Evolutionary conservation across 257 asterid genomes (phyloP).

Genomic region (Mentha longifolia): DNA sequence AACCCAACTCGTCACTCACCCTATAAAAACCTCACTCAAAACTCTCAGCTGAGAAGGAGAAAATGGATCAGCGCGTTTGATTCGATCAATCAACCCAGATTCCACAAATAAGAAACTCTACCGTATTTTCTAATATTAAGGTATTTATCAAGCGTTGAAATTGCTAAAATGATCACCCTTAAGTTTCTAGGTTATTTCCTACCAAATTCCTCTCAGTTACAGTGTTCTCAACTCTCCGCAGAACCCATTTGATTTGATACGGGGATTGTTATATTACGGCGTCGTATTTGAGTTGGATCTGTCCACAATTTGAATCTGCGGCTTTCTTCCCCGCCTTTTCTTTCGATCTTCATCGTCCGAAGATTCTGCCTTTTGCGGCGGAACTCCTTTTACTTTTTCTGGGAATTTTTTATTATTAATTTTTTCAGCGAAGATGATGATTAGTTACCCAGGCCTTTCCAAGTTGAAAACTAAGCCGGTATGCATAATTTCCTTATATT

Average conservation of each 20-base stretch:
- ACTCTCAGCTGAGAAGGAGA: constrained; percentile 34
- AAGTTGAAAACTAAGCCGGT: constrained; percentile 67
- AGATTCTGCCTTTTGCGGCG: constrained; percentile 1
- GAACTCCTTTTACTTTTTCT: neutral
- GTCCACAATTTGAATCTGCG: neutral
- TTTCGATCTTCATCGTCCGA: neutral
- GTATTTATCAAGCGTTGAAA: neutral
- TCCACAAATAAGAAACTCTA: neutral
- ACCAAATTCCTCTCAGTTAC: constrained; percentile 23
- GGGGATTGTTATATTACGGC: neutral
- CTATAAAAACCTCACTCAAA: neutral
- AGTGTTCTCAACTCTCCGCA: constrained; percentile 2
- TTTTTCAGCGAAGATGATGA: constrained; percentile 55
- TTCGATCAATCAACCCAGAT: constrained; percentile 11
- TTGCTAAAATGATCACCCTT: neutral
- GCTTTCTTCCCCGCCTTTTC: constrained; percentile 7
- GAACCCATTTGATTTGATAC: neutral
- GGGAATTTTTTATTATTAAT: constrained; percentile 4
- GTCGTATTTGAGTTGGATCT: neutral
- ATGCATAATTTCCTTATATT: neutral
- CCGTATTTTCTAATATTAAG: no score
- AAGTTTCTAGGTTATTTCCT: constrained; percentile 27
- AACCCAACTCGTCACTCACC: constrained; percentile 9
- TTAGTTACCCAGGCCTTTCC: constrained; percentile 49
- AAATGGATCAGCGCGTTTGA: constrained; percentile 1